phyloP scores from a whole-genome alignment of 1,139 yeast species.

The Komagataea norvegica region DNA sequence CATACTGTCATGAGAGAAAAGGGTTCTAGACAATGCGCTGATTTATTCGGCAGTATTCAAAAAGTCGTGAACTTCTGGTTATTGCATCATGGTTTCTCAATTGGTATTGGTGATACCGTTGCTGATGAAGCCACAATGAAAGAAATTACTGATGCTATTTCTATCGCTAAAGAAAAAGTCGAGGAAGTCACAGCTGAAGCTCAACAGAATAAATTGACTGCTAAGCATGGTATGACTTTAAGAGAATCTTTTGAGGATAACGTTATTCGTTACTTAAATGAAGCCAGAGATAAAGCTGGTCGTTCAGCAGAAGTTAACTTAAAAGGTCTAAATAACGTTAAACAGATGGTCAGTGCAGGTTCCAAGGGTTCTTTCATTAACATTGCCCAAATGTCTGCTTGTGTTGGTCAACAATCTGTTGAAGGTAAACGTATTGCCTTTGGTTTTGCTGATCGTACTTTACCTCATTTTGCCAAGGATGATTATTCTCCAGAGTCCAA shows the following conservation, averaged over 20 bases:
- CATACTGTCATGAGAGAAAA: conserved; percentile 97
- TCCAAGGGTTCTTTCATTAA: conserved; percentile 98
- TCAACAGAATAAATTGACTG: conserved; percentile 79
- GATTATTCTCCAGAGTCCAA: conserved; percentile 97
- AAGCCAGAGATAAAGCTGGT: conserved; percentile 99
- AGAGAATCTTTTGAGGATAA: conserved; percentile 98
- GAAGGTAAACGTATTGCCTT: conserved; percentile 99
- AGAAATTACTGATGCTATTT: conserved; percentile 85
- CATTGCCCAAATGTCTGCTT: conserved; percentile 99
- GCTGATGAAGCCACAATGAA: conserved; percentile 97
- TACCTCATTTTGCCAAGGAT: conserved; percentile 97
- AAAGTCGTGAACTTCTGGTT: conserved; percentile 96
- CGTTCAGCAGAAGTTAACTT: conserved; percentile 95
- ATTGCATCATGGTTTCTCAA: conserved; percentile 93
- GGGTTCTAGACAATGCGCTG: conserved; percentile 88
- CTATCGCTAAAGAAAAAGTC: conserved; percentile 88
- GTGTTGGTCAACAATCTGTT: conserved; percentile 99
- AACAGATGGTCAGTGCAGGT: conserved; percentile 99
- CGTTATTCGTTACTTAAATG: conserved; percentile 91
- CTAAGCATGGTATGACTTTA: conserved; percentile 99
- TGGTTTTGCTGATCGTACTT: conserved; percentile 92
- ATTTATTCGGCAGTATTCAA: conserved; percentile 87
- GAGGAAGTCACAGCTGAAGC: conserved; percentile 92
- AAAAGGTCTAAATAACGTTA: conserved; percentile 91
- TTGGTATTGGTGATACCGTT: conserved; percentile 99